phyloP scores from a whole-genome alignment of 2,329 filamentous ascomycete species.

The Raffaelea albimanens region DNA sequence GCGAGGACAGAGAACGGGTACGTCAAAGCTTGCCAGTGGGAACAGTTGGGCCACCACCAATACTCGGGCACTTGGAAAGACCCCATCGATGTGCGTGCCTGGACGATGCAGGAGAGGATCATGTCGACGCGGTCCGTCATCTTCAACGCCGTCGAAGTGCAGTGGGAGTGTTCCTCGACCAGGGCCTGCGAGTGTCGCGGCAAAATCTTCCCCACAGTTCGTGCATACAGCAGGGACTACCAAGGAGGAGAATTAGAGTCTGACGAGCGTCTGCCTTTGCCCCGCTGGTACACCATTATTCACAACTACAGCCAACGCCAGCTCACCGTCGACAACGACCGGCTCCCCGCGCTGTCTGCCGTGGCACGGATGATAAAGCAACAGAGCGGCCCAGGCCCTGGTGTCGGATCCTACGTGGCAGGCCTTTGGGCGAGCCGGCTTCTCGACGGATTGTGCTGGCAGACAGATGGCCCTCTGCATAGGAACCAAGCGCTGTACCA shows the following conservation, averaged over 20 bases:
- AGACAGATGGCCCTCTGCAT: neutral
- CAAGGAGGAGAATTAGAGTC: no score
- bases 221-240: neutral
- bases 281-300: neutral
- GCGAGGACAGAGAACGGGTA: neutral
- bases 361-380: slow-evolving; percentile 20
- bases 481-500: neutral
- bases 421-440: neutral
- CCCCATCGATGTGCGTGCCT: slow-evolving; percentile 1
- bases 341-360: slow-evolving; percentile 16
- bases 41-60: neutral
- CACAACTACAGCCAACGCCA: neutral
- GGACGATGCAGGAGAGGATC: slow-evolving; percentile 12
- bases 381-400: no score
- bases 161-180: slow-evolving; percentile 1
- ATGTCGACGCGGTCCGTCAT: slow-evolving; percentile 10
- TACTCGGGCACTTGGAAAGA: neutral
- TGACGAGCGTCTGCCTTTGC: no score
- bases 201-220: no score
- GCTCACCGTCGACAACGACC: neutral
- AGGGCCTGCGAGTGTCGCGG: neutral
- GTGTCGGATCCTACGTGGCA: no score
- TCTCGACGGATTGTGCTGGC: neutral
- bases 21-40: no score
- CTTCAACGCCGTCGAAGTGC: slow-evolving; percentile 7